A percentile compares a stretch with the other conserved stretches of the same genome.
Conservation (phyloP, 495 filamentous ascomycete genomes). For the Oidiodendron maius region DNA sequence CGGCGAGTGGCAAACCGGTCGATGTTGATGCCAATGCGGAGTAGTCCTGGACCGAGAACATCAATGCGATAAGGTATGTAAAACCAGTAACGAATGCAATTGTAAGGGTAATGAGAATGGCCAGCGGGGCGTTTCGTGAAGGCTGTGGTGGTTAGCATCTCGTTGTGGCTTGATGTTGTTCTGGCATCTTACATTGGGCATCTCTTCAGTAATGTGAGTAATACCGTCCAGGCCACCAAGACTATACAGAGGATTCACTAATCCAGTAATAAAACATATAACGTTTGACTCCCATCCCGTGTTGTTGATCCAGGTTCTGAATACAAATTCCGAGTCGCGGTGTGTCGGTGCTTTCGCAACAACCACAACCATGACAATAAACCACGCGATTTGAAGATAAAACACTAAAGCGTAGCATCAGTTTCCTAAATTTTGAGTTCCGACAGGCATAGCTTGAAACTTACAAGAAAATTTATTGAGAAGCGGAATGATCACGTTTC, state of each 20-base stretch:
- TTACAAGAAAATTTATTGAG: conserved; percentile 52
- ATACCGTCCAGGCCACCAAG: neutral
- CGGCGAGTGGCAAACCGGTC: conserved; percentile 52
- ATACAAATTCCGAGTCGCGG: conserved; percentile 51
- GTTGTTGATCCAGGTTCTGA: conserved; percentile 54
- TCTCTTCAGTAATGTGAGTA: conserved; percentile 33
- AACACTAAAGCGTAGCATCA: no score
- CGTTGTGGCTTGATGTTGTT: conserved; percentile 55
- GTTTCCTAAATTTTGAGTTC: no score
- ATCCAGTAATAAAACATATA: conserved; percentile 50
- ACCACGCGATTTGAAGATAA: no score
- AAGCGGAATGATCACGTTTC: conserved; percentile 49
- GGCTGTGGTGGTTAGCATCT: conserved; percentile 53
- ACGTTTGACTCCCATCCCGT: conserved; percentile 47
- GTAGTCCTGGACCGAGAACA: conserved; percentile 56
- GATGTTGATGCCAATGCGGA: conserved; percentile 40
- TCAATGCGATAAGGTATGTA: conserved; percentile 55
- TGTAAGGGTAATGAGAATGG: conserved; percentile 53
- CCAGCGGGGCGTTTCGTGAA: conserved; percentile 50
- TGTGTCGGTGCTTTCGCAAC: conserved; percentile 50
- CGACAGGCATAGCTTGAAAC: no score
- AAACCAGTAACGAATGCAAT: conserved; percentile 53
- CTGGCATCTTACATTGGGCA: conserved; percentile 51
- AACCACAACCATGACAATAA: conserved; percentile 54
- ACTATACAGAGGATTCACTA: conserved; percentile 31